Evolutionary conservation across 768 basidiomycete species (phyloP), one percentile per base, ranked within the genome.

Genomic region (Fistulinella prunicolor): DNA sequence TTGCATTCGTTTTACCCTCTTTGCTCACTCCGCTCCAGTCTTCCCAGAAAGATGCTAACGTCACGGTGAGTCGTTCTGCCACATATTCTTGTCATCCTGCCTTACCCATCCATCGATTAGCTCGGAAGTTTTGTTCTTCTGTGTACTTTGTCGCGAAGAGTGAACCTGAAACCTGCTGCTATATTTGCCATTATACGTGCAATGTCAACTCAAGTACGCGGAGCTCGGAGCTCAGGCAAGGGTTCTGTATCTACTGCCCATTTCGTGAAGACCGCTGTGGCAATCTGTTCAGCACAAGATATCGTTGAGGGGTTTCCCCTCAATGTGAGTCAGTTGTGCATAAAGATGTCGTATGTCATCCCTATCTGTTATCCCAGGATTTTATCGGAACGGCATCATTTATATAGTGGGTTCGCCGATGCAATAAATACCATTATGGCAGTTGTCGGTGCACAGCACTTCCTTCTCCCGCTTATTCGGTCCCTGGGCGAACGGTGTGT

Each of bases 101-200:
- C 24, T 54, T 24, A 46, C n/a, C 0, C 21, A 35, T 34, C 12
- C 14, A 12, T 24, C 14, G 9, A 38, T 10, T 50, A 88, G 87
- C 75, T 94, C 12, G 86, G 82, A 38, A 81, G 79, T 55, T 88
- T 86, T 57, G 76, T 92, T 48, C 73, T 94, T 9, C 70, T 94
- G 1, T 79, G 83, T 1, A 74, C 82, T 0, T 73, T 94, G 20
- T 81, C 87, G 0, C 81, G 82, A 53, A 85, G 82, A 66, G 79
- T 79, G 43, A 71, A 73, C 12, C 58, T 94, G 28, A 73, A 80
- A 1, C 55, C 79, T 1, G 60, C 78, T 17, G 88, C 86, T 1
- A 50, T 91, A 46, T 78, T 78, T 47, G 73, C 76, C 3, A 76
- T 92, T 17, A 51, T 90, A 9, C 62, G 62, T 26, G 62, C 76